These are phyloP conservation scores for Blastocystis sp. DNA, from an alignment of 352 stramenopile genomes.

Conservation along the genomic window DNA sequence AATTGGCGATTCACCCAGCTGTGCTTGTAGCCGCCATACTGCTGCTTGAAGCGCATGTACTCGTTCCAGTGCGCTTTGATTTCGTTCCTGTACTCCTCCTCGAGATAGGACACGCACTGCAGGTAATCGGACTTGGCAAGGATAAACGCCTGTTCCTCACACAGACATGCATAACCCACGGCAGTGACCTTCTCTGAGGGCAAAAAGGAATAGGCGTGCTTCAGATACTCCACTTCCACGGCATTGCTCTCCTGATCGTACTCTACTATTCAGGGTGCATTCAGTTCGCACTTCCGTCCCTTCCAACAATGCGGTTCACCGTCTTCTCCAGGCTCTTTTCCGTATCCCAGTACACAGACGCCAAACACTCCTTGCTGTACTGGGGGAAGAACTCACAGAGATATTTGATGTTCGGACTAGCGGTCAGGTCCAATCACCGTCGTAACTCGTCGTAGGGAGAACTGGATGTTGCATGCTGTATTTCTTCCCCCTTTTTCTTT, in stretches of 20 bases:
- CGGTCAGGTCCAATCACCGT: background rate
- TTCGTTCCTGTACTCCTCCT: background rate
- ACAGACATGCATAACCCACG: background rate
- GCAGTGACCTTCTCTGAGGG: constrained; percentile 25
- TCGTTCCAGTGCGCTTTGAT: constrained; percentile 9
- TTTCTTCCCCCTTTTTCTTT: background rate
- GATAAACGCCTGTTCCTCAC: background rate
- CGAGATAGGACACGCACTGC: background rate
- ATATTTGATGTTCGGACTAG: constrained; percentile 46
- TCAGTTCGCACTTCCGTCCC: background rate
- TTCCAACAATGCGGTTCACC: constrained; percentile 40
- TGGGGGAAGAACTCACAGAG: constrained; percentile 43
- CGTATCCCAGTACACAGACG: constrained; percentile 33
- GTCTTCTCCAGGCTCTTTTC: constrained; percentile 36
- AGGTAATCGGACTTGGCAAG: constrained; percentile 5
- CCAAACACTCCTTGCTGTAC: background rate
- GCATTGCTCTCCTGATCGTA: background rate
- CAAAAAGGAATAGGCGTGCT: constrained; percentile 42
- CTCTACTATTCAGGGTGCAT: background rate
- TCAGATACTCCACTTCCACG: constrained; percentile 50
- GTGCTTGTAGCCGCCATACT: constrained; percentile 23
- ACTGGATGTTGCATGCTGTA: background rate
- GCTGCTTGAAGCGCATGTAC: constrained; percentile 21
- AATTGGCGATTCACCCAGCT: constrained; percentile 7
- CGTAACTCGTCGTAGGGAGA: background rate